phyloP scores from a whole-genome alignment of 2,329 filamentous ascomycete species.

The Monosporascus ibericus region DNA sequence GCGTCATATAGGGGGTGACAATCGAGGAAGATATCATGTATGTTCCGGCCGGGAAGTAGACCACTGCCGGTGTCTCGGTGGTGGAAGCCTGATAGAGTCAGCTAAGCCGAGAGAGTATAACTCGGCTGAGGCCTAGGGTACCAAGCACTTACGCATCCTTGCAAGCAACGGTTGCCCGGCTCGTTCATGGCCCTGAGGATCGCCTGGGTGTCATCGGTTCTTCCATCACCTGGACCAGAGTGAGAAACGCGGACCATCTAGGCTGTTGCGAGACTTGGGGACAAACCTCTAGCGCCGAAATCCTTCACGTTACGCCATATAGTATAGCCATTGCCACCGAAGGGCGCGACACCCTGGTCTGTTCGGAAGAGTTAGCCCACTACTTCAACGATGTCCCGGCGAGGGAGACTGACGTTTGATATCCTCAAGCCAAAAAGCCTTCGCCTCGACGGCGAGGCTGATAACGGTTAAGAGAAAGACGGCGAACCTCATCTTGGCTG shows the following conservation, averaged over 20 bases:
- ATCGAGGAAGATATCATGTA: slow-evolving; percentile 53
- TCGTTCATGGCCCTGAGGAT: slow-evolving; percentile 38
- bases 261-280: not conserved
- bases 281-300: slow-evolving; percentile 37
- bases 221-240: slow-evolving; percentile 31
- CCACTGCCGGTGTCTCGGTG: slow-evolving; percentile 34
- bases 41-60: slow-evolving; percentile 41
- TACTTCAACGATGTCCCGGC: not conserved
- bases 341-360: slow-evolving; percentile 39
- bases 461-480: slow-evolving; percentile 22
- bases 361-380: slow-evolving; percentile 5
- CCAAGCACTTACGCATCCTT: slow-evolving; percentile 32
- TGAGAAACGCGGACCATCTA: not conserved
- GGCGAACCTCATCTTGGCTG: slow-evolving; percentile 22
- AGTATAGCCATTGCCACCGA: slow-evolving; percentile 32
- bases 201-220: slow-evolving; percentile 39
- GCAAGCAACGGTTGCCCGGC: slow-evolving; percentile 33
- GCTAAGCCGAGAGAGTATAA: not conserved
- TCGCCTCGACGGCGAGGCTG: slow-evolving; percentile 22
- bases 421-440: slow-evolving; percentile 27
- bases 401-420: slow-evolving; percentile 15
- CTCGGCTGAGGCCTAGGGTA: not conserved
- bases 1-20: slow-evolving; percentile 57
- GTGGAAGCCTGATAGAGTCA: slow-evolving; percentile 28
- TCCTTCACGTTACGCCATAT: slow-evolving; percentile 43